These are phyloP conservation scores for Umbelopsis vinacea DNA, from an alignment of 192 early-diverging fungal genomes.

Conservation along the genomic window DNA sequence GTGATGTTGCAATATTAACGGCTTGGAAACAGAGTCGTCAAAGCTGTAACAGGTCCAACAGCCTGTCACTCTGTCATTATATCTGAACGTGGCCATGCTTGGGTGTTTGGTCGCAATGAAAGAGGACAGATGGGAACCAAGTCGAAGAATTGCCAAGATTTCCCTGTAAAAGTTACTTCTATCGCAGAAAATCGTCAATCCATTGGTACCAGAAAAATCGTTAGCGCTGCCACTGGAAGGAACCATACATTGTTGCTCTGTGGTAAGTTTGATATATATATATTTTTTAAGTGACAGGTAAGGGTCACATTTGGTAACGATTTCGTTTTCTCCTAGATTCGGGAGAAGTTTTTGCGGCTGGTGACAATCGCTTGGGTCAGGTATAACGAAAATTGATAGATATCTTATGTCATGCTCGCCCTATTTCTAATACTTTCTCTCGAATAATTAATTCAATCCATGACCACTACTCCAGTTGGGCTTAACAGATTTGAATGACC, in stretches of 20 bases:
- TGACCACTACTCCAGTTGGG: conserved; percentile 31
- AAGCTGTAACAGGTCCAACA: conserved; percentile 41
- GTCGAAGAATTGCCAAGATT: conserved; percentile 32
- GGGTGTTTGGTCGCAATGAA: conserved; percentile 52
- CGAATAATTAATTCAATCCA: neutral
- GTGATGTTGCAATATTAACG: neutral
- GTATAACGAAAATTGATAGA: conserved; percentile 12
- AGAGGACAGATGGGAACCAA: conserved; percentile 50
- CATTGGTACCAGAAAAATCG: conserved; percentile 42
- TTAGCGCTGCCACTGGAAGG: conserved; percentile 47
- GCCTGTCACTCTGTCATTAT: conserved; percentile 48
- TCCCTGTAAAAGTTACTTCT: conserved; percentile 46
- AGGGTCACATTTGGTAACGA: neutral
- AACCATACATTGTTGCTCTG: conserved; percentile 53
- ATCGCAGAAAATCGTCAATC: conserved; percentile 37
- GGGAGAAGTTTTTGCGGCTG: conserved; percentile 50
- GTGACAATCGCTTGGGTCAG: conserved; percentile 55
- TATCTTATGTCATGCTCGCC: neutral
- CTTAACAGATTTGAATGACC: conserved; percentile 36
- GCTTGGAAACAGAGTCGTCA: conserved; percentile 34
- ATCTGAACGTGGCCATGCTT: conserved; percentile 47
- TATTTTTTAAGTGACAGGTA: neutral
- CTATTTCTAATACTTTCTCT: neutral
- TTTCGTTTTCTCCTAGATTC: conserved; percentile 11
- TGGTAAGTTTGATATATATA: conserved; percentile 23